Evolutionary conservation across 1,139 yeast species (phyloP).

Genomic region (Blastobotrys apis): DNA sequence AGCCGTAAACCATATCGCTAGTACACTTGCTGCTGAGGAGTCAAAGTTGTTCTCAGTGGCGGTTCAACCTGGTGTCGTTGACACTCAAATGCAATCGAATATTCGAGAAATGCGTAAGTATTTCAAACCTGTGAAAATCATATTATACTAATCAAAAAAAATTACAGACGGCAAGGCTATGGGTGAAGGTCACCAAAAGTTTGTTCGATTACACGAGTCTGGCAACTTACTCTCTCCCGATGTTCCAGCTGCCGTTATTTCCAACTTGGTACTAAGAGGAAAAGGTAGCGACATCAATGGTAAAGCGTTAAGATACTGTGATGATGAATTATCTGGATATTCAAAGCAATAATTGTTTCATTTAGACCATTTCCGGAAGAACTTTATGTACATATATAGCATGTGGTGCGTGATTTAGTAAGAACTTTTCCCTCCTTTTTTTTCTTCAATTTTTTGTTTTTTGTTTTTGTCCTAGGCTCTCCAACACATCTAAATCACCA

Average conservation of each 20-base stretch:
- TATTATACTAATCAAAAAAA: slow-evolving; percentile 1
- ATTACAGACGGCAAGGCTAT: slow-evolving; percentile 48
- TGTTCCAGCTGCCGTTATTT: slow-evolving; percentile 66
- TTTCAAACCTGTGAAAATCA: neutral
- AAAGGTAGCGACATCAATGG: slow-evolving; percentile 49
- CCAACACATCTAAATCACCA: too few species aligned
- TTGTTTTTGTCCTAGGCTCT: too few species aligned
- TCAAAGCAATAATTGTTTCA: neutral
- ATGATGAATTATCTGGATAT: slow-evolving; percentile 31
- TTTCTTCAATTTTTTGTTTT: too few species aligned
- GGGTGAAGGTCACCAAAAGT: slow-evolving; percentile 55
- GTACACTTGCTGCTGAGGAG: slow-evolving; percentile 65
- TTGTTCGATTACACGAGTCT: slow-evolving; percentile 53
- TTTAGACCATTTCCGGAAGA: too few species aligned
- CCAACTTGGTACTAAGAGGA: slow-evolving; percentile 50
- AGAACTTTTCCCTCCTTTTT: too few species aligned
- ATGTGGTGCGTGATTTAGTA: too few species aligned
- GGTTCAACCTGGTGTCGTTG: slow-evolving; percentile 92
- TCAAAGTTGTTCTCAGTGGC: slow-evolving; percentile 55
- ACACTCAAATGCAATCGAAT: slow-evolving; percentile 76
- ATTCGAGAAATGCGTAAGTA: slow-evolving; percentile 52
- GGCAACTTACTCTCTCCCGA: slow-evolving; percentile 58
- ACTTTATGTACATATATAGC: too few species aligned
- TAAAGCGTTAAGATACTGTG: slow-evolving; percentile 57
- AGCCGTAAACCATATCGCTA: slow-evolving; percentile 71